Evolutionary conservation across 805 yeast species (phyloP), one percentile per base, ranked within the genome.

Genomic region (Blastobotrys chiropterorum): DNA sequence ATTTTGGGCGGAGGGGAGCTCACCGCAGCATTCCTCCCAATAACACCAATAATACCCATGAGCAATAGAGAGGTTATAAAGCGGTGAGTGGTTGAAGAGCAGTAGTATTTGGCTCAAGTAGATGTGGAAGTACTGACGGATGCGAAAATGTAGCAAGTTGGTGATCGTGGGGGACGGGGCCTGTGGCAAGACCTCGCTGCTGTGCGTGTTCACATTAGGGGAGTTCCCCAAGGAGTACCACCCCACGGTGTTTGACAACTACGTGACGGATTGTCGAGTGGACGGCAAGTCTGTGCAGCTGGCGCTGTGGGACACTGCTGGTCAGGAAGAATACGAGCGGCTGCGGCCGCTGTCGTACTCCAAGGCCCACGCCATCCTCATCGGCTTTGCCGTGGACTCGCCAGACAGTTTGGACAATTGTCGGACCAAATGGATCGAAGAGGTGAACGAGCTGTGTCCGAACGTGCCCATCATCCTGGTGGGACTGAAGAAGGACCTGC

Each of bases 141-240:
- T n/a, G n/a, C n/a, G n/a, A n/a, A n/a, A n/a, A n/a, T 38, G 39
- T 44, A 45, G 96, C 61, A 90, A 90, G 65, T 72, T 90, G 20
- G 96, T 90, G 41, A 90, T 90, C 44, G 94, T 90, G 8, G 97
- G 97, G 20, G 97, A 90, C 68, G 96, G 97, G 50, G 96, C 95
- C 0, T 88, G 96, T 68, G 97, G 97, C 8, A 90, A 90, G 68
- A 90, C 97, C 0, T 89, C 96, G 1, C 72, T 90, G 39, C 72
- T 90, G n/a, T 86, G 88, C 62, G 97, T 90, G 17, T 90, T 90
- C 71, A 88, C 97, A 0, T 68, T 90, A 34, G 97, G 97, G 0
- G 95, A 88, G 64, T 90, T 90, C 62, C 97, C 97, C 0, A 83
- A 90, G 43, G 95, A 38, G 64, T 56, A 38, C 45, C 95, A 87